Evolutionary conservation across 2,329 filamentous ascomycete species (phyloP).

Genomic region (Aureobasidium sp.): DNA sequence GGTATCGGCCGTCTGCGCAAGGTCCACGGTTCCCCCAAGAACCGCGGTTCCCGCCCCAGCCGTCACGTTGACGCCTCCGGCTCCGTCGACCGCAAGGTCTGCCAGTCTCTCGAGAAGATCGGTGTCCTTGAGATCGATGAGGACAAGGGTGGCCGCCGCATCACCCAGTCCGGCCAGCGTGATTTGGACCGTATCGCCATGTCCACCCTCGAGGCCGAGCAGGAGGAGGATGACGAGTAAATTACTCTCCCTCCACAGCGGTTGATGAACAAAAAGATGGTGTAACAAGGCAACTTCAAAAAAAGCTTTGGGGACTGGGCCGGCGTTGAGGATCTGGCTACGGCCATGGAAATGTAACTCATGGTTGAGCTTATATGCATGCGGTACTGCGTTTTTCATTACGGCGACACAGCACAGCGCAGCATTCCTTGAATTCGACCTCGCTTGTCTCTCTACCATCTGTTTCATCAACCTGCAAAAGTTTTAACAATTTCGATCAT

Average conservation of each 20-base stretch:
- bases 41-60: slow-evolving; percentile 83
- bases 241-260: slow-evolving; percentile 7
- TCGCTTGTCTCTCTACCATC: slow-evolving; percentile 4
- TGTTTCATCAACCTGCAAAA: neutral
- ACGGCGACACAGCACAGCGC: slow-evolving; percentile 11
- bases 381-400: slow-evolving; percentile 11
- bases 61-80: slow-evolving; percentile 95
- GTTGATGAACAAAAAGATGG: slow-evolving; percentile 12
- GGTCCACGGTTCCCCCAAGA: slow-evolving; percentile 84
- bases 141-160: slow-evolving; percentile 96
- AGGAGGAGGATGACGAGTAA: slow-evolving; percentile 39
- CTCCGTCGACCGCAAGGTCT: slow-evolving; percentile 92
- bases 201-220: slow-evolving; percentile 44
- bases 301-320: slow-evolving; percentile 13
- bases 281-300: slow-evolving; percentile 4
- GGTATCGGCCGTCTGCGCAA: slow-evolving; percentile 96
- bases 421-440: slow-evolving; percentile 14
- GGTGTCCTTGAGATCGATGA: slow-evolving; percentile 95
- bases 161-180: slow-evolving; percentile 96
- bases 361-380: slow-evolving; percentile 12
- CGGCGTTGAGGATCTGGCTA: slow-evolving; percentile 14
- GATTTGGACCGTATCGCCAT: slow-evolving; percentile 76
- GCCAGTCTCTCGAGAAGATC: slow-evolving; percentile 98
- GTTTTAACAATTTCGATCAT: slow-evolving; percentile 8
- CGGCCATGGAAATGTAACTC: slow-evolving; percentile 14